These are phyloP conservation scores for Paraurostyla sp. DNA, from an alignment of 73 alveolate genomes.

Conservation along the genomic window DNA sequence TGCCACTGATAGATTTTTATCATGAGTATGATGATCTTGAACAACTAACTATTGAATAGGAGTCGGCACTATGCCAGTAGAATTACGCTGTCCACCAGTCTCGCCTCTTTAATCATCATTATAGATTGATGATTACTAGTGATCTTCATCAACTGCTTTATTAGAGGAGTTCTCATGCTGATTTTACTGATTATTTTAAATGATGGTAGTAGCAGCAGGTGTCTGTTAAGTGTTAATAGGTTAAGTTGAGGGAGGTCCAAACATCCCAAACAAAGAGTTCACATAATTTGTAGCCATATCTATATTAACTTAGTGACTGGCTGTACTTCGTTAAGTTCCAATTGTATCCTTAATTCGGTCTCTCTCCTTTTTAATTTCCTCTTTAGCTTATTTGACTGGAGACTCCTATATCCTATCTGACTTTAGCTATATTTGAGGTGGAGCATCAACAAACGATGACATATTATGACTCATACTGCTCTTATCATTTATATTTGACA, in stretches of 20 bases:
- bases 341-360: slow-evolving; percentile 7
- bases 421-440: neutral
- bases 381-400: neutral
- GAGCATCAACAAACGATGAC: too few species aligned
- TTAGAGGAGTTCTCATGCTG: too few species aligned
- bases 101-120: neutral
- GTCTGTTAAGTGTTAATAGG: too few species aligned
- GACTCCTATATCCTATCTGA: neutral
- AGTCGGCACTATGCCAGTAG: neutral
- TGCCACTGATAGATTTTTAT: too few species aligned
- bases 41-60: neutral
- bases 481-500: too few species aligned
- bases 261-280: neutral
- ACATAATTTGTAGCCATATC: slow-evolving; percentile 18
- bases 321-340: slow-evolving; percentile 2
- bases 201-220: neutral
- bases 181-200: too few species aligned
- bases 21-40: neutral
- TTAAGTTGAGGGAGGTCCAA: neutral
- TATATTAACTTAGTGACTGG: neutral
- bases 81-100: neutral
- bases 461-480: too few species aligned
- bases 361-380: slow-evolving; percentile 12
- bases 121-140: neutral
- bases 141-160: too few species aligned